These are phyloP conservation scores for Delonix regia DNA, from an alignment of 306 rosid species.

Conservation along the genomic window DNA sequence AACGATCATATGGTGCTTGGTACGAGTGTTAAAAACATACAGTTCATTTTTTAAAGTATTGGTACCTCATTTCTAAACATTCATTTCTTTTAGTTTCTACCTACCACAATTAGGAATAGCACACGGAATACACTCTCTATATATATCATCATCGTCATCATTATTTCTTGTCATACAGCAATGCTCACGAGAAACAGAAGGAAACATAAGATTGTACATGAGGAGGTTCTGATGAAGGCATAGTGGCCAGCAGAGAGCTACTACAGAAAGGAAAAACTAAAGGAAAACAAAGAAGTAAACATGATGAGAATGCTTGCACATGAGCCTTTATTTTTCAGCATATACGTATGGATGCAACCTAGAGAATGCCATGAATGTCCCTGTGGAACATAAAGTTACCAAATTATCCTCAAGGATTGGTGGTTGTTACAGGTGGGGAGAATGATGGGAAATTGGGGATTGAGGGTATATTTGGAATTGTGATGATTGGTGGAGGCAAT, in stretches of 20 bases:
- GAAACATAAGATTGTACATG: neutral
- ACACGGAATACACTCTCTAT: neutral
- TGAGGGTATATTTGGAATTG: constrained; percentile 2
- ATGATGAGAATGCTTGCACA: constrained; percentile 1
- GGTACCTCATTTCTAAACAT: neutral
- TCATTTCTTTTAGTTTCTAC: too few relatives aligned
- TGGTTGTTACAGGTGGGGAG: constrained; percentile 24
- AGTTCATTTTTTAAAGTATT: neutral
- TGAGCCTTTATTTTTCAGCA: constrained; percentile 38
- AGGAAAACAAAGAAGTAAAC: neutral
- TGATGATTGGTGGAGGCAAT: constrained; percentile 21
- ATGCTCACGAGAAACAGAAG: neutral
- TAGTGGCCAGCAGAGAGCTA: neutral
- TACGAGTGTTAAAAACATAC: too few relatives aligned
- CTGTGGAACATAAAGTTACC: neutral
- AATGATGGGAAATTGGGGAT: constrained; percentile 1
- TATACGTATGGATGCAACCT: neutral
- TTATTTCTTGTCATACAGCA: constrained; percentile 1
- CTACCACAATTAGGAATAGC: neutral
- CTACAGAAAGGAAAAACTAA: neutral
- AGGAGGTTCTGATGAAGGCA: neutral
- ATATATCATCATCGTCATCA: neutral
- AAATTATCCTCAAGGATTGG: constrained; percentile 26
- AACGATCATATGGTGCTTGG: too few relatives aligned
- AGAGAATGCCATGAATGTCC: constrained; percentile 1